A percentile compares a stretch with the other conserved stretches of the same genome.
These are phyloP conservation scores for Ceratobasidium papillatum DNA, from an alignment of 1,284 basidiomycete species.

Conservation along the genomic window DNA sequence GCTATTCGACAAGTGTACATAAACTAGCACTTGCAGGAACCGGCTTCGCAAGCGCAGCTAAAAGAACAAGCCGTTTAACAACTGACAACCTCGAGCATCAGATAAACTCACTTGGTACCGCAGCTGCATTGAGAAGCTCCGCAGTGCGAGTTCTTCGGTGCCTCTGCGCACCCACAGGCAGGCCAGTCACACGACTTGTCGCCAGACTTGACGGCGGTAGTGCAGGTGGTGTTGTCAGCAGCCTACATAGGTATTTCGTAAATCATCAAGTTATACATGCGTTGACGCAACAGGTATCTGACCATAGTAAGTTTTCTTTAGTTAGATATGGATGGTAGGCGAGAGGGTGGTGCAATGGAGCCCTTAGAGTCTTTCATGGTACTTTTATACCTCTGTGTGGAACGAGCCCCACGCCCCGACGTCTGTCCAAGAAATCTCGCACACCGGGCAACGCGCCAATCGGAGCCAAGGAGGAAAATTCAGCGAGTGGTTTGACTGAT, in stretches of 20 bases:
- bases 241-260: background rate
- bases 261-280: background rate
- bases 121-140: constrained; percentile 27
- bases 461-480: background rate
- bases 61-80: background rate
- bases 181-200: constrained; percentile 31
- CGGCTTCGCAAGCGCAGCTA: constrained; percentile 34
- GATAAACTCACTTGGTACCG: constrained; percentile 20
- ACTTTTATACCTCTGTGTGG: background rate
- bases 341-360: background rate
- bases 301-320: background rate
- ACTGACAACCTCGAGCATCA: background rate
- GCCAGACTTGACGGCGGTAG: constrained; percentile 5
- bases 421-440: constrained; percentile 19
- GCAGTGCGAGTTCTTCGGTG: constrained; percentile 32
- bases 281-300: background rate
- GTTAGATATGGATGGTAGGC: background rate
- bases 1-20: background rate
- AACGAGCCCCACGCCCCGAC: background rate
- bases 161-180: constrained; percentile 40
- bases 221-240: constrained; percentile 8
- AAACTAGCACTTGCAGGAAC: constrained; percentile 33
- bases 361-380: background rate
- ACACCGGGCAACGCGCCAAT: background rate
- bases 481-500: background rate